Conservation (phyloP, 2,329 filamentous ascomycete genomes). For the Juglanconis sp. region DNA sequence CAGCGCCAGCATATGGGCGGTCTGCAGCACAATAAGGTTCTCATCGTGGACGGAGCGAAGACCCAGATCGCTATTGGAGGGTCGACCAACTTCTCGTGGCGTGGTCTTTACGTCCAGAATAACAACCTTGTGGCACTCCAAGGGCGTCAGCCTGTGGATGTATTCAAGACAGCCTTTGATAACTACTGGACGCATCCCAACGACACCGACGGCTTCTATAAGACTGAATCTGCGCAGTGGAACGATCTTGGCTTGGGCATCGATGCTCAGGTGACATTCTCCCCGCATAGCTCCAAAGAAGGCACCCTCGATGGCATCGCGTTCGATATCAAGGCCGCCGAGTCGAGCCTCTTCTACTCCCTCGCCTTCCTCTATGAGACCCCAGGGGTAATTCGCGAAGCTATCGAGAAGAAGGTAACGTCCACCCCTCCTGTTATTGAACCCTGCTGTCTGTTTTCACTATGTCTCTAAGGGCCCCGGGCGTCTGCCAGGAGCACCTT, state of each 20-base stretch:
- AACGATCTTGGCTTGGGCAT: conserved; percentile 19
- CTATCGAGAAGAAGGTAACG: conserved; percentile 18
- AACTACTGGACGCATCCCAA: conserved; percentile 21
- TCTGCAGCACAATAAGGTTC: conserved; percentile 22
- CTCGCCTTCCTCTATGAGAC: conserved; percentile 24
- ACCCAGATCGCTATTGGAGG: conserved; percentile 22
- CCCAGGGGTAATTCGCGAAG: conserved; percentile 28
- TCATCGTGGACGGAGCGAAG: conserved; percentile 20
- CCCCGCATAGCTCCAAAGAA: conserved; percentile 21
- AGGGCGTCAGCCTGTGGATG: conserved; percentile 15
- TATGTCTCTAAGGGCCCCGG: too few species aligned
- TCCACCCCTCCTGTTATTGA: neutral
- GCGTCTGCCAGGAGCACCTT: too few species aligned
- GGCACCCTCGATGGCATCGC: conserved; percentile 20
- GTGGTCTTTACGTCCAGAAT: conserved; percentile 22
- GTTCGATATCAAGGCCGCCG: conserved; percentile 33
- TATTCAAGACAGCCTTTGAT: conserved; percentile 20
- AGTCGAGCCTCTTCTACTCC: conserved; percentile 24
- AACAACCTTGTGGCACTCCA: conserved; percentile 21
- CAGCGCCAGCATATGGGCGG: conserved; percentile 23
- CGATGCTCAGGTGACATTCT: conserved; percentile 23
- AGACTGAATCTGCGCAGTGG: conserved; percentile 20
- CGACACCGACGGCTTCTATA: conserved; percentile 19
- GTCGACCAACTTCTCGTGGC: conserved; percentile 22
- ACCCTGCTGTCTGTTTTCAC: too few species aligned